Evolutionary conservation across 2,329 filamentous ascomycete genomes (phyloP), one percentile per base, ranked within the genome.

Genomic region (Huntiella moniliformis): DNA sequence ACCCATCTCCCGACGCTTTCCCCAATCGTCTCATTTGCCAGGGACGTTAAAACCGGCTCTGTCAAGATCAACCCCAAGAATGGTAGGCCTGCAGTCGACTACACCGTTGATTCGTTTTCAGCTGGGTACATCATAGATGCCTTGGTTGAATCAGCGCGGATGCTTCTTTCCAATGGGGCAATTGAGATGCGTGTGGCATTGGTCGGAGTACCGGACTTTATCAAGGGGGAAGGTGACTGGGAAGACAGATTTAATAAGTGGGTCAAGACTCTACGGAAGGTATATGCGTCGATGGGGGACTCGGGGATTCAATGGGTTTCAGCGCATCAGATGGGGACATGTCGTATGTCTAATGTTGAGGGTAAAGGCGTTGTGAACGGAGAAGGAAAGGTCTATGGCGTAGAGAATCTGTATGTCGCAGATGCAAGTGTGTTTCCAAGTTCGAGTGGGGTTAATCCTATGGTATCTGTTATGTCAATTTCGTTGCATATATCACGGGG

Each of bases 261-360:
- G 80, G 22, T 8, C 10, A 28, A 28, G 22, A 28, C 1, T 28
- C 7, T 28, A 28, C 22, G 7, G 22, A 28, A 28, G 6, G 22
- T 3, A 2, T 28, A 28, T 28, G 22, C 22, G 7, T 28, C 22
- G 10, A 28, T 6, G 42, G 63, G 61, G 48, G 64, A 67, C 13
- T 71, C 73, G 0, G 62, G 67, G 28, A 64, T 67, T 16, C 57
- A 63, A n/a, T 82, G 74, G 54, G 62, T 67, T 28, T 80, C 75
- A n/a, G 82, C 82, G 13, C 82, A 88, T 60, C 82, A 87, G 63
- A 87, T 87, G 82, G 79, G 81, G 16, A 74, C 74, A 7, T 83
- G 79, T 55, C 67, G 79, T 2, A 88, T 87, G 82, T 74, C 74
- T 49, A 64, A 65, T 38, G 60, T 59, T 51, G 58, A 60, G 46